Percentiles rank a stretch among this genome's conserved stretches.
These are phyloP conservation scores for Fusarium sp. DNA, from an alignment of 2,329 filamentous ascomycete genomes.

Conservation along the genomic window DNA sequence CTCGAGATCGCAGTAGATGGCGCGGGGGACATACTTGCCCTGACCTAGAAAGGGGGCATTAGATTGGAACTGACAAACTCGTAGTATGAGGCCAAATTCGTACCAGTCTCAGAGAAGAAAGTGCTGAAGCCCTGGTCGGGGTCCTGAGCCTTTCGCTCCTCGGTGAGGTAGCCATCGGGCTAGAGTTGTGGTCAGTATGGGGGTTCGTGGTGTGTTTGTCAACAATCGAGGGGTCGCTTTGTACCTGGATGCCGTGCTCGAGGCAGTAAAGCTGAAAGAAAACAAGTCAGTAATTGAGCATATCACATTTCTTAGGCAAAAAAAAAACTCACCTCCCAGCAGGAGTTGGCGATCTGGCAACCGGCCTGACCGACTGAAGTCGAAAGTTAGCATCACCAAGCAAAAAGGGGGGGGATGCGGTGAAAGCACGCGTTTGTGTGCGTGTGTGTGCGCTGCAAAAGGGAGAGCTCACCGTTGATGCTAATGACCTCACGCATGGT, in stretches of 20 bases:
- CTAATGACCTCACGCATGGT: slow-evolving; percentile 99
- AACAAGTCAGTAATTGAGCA: slow-evolving; percentile 32
- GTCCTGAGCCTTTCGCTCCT: slow-evolving; percentile 93
- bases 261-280: slow-evolving; percentile 91
- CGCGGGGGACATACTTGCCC: slow-evolving; percentile 98
- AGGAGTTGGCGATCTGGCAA: slow-evolving; percentile 99
- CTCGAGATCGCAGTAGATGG: slow-evolving; percentile 99
- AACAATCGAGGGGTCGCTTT: slow-evolving; percentile 47
- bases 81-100: slow-evolving; percentile 15
- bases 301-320: slow-evolving; percentile 38
- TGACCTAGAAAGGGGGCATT: slow-evolving; percentile 69
- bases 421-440: slow-evolving; percentile 50
- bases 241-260: slow-evolving; percentile 98
- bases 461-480: slow-evolving; percentile 85
- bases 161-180: slow-evolving; percentile 98
- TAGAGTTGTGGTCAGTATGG: slow-evolving; percentile 52
- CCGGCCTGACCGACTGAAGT: slow-evolving; percentile 95
- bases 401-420: slow-evolving; percentile 50
- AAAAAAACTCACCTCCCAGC: slow-evolving; percentile 91
- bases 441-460: slow-evolving; percentile 31
- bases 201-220: slow-evolving; percentile 21
- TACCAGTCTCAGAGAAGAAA: slow-evolving; percentile 99
- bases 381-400: slow-evolving; percentile 61
- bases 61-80: slow-evolving; percentile 24
- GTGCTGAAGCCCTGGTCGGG: slow-evolving; percentile 99